phyloP scores from a whole-genome alignment of 805 yeast species.

The Geotrichum ghanense region DNA sequence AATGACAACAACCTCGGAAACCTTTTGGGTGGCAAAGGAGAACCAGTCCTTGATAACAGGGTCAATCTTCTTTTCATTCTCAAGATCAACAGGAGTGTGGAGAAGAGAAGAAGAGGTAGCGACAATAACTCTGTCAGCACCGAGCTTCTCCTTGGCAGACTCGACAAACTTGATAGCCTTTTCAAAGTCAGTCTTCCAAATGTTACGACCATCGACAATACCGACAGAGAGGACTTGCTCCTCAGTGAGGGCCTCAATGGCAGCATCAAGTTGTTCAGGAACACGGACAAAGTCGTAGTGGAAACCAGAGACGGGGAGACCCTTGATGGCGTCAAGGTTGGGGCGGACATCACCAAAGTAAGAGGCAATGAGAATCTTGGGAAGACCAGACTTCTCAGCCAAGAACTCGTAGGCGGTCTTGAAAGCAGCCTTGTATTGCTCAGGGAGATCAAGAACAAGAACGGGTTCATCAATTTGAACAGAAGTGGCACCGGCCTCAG shows the following conservation, averaged over 20 bases:
- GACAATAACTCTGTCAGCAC: conserved; percentile 60
- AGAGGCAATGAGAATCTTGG: conserved; percentile 74
- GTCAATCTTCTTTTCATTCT: conserved; percentile 82
- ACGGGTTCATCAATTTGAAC: conserved; percentile 98
- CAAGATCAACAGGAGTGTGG: conserved; percentile 97
- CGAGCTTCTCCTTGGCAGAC: conserved; percentile 75
- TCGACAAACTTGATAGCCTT: conserved; percentile 74
- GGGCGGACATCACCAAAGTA: conserved; percentile 99
- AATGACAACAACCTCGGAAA: conserved; percentile 79
- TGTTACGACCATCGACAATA: conserved; percentile 97
- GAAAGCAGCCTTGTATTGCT: conserved; percentile 72
- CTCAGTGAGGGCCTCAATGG: conserved; percentile 49
- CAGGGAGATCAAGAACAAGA: conserved; percentile 86
- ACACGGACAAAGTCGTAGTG: conserved; percentile 95
- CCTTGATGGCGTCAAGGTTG: conserved; percentile 80
- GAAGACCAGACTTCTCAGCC: conserved; percentile 54
- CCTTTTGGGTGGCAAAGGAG: conserved; percentile 96
- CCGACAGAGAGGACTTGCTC: conserved; percentile 87
- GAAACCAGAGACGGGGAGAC: conserved; percentile 87
- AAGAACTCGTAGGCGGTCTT: conserved; percentile 77
- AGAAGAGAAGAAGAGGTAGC: conserved; percentile 94
- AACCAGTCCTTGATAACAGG: conserved; percentile 94
- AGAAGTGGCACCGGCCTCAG: conserved; percentile 86
- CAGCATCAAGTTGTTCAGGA: conserved; percentile 91
- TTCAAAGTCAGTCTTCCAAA: conserved; percentile 95